Base-by-base conservation (phyloP, 768 basidiomycete species). In the Lentinula guzmanii region DNA sequence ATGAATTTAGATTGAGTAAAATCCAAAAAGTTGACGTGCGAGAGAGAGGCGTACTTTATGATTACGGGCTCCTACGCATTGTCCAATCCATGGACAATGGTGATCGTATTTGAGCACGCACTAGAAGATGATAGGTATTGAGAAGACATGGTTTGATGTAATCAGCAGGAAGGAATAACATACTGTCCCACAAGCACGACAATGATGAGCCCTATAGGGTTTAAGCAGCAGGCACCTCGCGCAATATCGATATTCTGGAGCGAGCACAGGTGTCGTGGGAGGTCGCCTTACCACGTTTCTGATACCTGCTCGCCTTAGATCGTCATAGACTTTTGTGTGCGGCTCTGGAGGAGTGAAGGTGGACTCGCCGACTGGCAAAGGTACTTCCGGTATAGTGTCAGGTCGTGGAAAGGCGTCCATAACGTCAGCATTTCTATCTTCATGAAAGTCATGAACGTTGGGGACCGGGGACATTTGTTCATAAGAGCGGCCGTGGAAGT, bases 71-170 rank as follows among this genome's bases (percentile, higher is more conserved):
- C 95, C 95, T 18, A 97, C 92, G 65, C 95, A 98, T 68, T 94
- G 91, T 10, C 95, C 95, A 57, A 98, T 87, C 95, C 94, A 94
- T 54, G 92, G 92, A 74, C 92, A 95, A 68, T 95, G 93, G 72
- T 95, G 92, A 68, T 95, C 92, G 65, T 87, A 94, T 70, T 85
- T 88, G 52, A 95, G 70, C 5, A 94, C 78, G 67, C 93, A 94
- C 89, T 93, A 64, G 15, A 51, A n/a, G 48, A 39, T 62, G 46
- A 66, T 62, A 45, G 8, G 2, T 43, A 60, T 60, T 4, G 59
- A 21, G 6, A 42, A 11, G 21, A 41, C 13, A 15, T 56, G 21
- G 16, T 5, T 5, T 42, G 18, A 16, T 11, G 21, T 24, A 33
- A n/a, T 31, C 42, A 18, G 42, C 15, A 28, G 8, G 13, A 37